These are phyloP conservation scores for Nakazawaea molendinolei DNA, from an alignment of 805 yeast genomes.

Conservation along the genomic window DNA sequence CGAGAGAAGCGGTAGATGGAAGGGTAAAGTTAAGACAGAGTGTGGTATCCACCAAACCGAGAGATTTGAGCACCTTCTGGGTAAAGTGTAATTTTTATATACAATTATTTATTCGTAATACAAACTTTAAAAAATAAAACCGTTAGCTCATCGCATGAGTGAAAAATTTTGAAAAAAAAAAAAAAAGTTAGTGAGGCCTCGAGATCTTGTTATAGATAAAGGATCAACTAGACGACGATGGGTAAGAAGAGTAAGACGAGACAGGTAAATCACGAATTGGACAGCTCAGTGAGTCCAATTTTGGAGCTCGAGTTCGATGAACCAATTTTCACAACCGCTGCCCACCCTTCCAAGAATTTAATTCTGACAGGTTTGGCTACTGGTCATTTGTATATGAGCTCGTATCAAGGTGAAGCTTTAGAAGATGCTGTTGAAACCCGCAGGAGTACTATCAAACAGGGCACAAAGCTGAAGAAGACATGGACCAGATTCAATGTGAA, in stretches of 20 bases:
- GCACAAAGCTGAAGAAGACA: conserved; percentile 18
- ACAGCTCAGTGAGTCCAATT: conserved; percentile 34
- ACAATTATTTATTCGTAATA: too few relatives aligned
- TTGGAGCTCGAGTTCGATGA: conserved; percentile 43
- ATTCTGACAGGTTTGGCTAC: conserved; percentile 72
- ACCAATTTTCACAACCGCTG: conserved; percentile 69
- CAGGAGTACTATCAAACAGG: conserved; percentile 19
- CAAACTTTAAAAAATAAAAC: too few relatives aligned
- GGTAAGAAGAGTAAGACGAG: conserved; percentile 13
- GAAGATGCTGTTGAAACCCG: conserved; percentile 31
- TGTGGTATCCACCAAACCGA: conserved; percentile 90
- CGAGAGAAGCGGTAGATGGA: conserved; percentile 97
- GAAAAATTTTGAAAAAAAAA: too few relatives aligned
- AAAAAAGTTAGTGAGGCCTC: too few relatives aligned
- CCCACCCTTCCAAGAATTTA: conserved; percentile 69
- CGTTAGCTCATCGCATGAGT: too few relatives aligned
- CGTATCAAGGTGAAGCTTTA: conserved; percentile 46
- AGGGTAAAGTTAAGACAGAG: conserved; percentile 85
- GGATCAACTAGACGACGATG: conserved; percentile 10
- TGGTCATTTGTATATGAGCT: conserved; percentile 62
- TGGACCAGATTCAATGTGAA: conserved; percentile 8
- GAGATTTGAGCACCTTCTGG: conserved; percentile 59
- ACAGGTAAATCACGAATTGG: conserved; percentile 22
- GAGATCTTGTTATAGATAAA: too few relatives aligned
- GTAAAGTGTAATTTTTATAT: conserved; percentile 1